Evolutionary conservation across 768 basidiomycete genomes (phyloP).

Genomic region (Lactarius sanguifluus): DNA sequence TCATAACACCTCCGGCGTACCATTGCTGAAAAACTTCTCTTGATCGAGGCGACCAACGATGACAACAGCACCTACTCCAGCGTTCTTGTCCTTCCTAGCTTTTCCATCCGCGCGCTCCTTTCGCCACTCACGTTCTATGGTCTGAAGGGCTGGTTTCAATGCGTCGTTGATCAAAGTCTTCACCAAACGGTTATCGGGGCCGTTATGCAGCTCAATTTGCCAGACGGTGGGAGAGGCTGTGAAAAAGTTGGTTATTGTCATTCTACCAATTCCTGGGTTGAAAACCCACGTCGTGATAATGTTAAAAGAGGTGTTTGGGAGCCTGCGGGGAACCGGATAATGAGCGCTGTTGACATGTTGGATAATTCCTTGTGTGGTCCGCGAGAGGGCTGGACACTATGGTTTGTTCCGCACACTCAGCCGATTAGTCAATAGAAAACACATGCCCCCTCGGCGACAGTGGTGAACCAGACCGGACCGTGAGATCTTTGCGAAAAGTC

Average conservation of each 20-base stretch:
- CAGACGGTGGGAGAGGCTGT: constrained; percentile 62
- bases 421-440: neutral
- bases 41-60: constrained; percentile 74
- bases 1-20: constrained; percentile 37
- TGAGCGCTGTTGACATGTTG: constrained; percentile 40
- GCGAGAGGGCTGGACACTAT: neutral
- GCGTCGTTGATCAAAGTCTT: constrained; percentile 55
- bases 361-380: neutral
- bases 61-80: constrained; percentile 67
- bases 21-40: constrained; percentile 90
- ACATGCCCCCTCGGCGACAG: neutral
- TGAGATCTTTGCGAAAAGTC: too few species aligned
- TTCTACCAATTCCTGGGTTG: too few species aligned
- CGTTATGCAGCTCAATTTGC: constrained; percentile 82
- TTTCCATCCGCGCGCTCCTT: constrained; percentile 39
- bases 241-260: neutral
- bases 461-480: too few species aligned
- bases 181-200: constrained; percentile 69
- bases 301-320: constrained; percentile 41
- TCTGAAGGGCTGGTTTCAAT: constrained; percentile 67
- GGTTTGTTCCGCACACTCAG: neutral
- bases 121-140: constrained; percentile 75
- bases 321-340: constrained; percentile 27
- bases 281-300: constrained; percentile 60
- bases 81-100: constrained; percentile 42